These are phyloP conservation scores for Aspergillus oerlinghausenensis DNA, from an alignment of 2,329 filamentous ascomycete genomes.

Conservation along the genomic window DNA sequence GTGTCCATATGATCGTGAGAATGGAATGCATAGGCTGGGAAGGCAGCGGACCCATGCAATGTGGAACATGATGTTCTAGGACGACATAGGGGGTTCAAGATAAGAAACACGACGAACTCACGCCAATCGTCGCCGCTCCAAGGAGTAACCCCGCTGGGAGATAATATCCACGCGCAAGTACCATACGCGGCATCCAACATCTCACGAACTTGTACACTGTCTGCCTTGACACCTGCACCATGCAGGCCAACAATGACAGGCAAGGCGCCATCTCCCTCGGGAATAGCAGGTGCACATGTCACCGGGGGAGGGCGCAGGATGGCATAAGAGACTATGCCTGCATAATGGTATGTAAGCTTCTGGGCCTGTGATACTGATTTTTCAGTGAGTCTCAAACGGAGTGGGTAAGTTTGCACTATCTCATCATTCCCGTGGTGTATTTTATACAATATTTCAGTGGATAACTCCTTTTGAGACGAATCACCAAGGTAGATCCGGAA, in stretches of 20 bases:
- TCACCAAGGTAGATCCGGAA: constrained; percentile 23
- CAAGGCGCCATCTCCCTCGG: constrained; percentile 21
- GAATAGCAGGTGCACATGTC: constrained; percentile 23
- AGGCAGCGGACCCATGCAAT: not conserved
- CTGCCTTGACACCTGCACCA: constrained; percentile 55
- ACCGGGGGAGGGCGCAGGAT: constrained; percentile 51
- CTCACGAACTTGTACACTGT: constrained; percentile 43
- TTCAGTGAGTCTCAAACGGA: constrained; percentile 16
- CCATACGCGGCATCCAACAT: constrained; percentile 48
- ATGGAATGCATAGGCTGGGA: not conserved
- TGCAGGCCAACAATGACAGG: constrained; percentile 52
- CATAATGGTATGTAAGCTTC: constrained; percentile 53
- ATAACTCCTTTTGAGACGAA: constrained; percentile 6
- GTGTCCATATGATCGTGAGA: not conserved
- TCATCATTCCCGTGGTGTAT: not conserved
- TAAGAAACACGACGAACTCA: constrained; percentile 20
- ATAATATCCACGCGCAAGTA: constrained; percentile 52
- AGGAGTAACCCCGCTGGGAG: constrained; percentile 53
- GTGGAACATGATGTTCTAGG: not conserved
- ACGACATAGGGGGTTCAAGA: not conserved
- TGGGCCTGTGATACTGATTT: constrained; percentile 40
- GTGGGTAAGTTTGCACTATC: constrained; percentile 6
- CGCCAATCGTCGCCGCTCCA: constrained; percentile 61
- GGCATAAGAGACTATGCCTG: constrained; percentile 53
- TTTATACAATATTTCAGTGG: constrained; percentile 16